These are phyloP conservation scores for Backusella circina DNA, from an alignment of 192 early-diverging fungal genomes.

Conservation along the genomic window DNA sequence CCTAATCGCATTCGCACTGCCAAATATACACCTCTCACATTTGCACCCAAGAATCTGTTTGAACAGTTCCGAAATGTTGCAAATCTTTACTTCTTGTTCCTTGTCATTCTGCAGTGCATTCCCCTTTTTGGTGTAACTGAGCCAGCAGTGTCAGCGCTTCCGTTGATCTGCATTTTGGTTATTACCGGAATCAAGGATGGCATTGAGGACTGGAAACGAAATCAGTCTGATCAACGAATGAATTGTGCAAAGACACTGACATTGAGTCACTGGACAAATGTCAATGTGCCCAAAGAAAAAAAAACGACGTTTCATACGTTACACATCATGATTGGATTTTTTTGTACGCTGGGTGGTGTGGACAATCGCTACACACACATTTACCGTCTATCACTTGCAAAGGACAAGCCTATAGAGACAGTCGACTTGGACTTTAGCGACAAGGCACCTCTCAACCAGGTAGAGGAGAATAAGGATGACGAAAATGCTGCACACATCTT, in stretches of 20 bases:
- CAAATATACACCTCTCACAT: constrained; percentile 89
- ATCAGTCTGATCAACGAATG: constrained; percentile 77
- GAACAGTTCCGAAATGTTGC: constrained; percentile 96
- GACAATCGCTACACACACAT: constrained; percentile 28
- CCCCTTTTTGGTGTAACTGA: constrained; percentile 60
- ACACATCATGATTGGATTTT: constrained; percentile 10
- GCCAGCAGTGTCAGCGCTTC: constrained; percentile 79
- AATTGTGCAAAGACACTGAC: constrained; percentile 66
- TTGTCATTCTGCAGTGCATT: constrained; percentile 82
- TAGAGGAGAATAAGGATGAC: background rate
- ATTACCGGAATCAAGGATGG: constrained; percentile 88
- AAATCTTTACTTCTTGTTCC: constrained; percentile 92
- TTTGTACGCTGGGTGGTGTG: constrained; percentile 21
- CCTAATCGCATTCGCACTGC: constrained; percentile 82
- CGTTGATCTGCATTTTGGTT: constrained; percentile 75
- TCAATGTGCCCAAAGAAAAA: constrained; percentile 42
- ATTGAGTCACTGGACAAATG: constrained; percentile 59
- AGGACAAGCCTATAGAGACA: background rate
- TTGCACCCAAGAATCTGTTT: constrained; percentile 95
- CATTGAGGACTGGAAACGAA: constrained; percentile 90
- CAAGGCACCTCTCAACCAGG: constrained; percentile 2
- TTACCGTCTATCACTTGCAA: constrained; percentile 6
- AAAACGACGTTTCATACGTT: constrained; percentile 2
- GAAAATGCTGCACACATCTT: background rate
- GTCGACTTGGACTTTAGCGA: constrained; percentile 4